A percentile compares a stretch with the other conserved stretches of the same genome.
Evolutionary conservation across 2,329 filamentous ascomycete genomes (phyloP).

Genomic region (Neonectria magnoliae): DNA sequence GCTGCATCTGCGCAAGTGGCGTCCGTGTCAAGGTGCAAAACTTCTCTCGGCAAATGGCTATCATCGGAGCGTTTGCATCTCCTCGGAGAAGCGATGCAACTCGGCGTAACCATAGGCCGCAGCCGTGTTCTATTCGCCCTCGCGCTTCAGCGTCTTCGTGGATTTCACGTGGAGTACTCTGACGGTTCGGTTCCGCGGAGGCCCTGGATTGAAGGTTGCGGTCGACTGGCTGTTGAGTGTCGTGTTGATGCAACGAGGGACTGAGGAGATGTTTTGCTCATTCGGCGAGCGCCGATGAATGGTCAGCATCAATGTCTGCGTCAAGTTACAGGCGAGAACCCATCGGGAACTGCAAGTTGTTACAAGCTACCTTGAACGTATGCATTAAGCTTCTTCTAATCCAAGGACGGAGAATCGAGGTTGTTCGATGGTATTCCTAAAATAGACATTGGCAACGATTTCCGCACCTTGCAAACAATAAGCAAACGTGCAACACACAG

Average conservation of each 20-base stretch:
- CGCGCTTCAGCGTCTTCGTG: not conserved
- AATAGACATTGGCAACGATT: too few relatives aligned
- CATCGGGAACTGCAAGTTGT: not conserved
- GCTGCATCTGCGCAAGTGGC: not conserved
- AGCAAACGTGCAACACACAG: not conserved
- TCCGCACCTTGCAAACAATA: not conserved
- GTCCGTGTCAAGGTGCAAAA: too few relatives aligned
- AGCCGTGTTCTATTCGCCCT: not conserved
- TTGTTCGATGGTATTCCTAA: not conserved
- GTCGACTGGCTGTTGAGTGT: not conserved
- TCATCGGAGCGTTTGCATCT: not conserved
- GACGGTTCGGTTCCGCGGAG: not conserved
- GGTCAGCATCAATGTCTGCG: not conserved
- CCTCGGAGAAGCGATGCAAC: not conserved
- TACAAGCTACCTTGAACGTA: not conserved
- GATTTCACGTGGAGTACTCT: not conserved
- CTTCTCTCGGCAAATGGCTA: slow-evolving; percentile 12
- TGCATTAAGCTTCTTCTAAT: too few relatives aligned
- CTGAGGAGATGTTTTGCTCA: not conserved
- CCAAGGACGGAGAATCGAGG: not conserved
- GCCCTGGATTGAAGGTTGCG: not conserved
- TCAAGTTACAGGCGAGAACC: not conserved
- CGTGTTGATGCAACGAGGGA: not conserved
- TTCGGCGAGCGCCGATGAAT: not conserved
- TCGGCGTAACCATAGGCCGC: not conserved